Evolutionary conservation across 164 flowering plant species (phyloP).

Genomic region (Echeveria elegans): DNA sequence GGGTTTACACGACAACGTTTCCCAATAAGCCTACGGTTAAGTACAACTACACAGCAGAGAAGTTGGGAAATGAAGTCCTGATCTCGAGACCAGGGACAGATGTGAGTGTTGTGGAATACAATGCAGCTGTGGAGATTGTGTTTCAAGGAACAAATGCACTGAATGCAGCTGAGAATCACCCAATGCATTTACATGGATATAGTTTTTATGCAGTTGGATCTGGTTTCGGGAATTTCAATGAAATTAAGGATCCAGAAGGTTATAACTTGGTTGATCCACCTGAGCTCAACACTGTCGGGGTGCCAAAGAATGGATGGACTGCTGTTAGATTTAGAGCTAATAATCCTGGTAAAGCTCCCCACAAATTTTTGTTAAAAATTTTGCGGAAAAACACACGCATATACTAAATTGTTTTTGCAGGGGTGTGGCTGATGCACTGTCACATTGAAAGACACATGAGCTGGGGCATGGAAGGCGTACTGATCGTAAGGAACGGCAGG

Average conservation of each 20-base stretch:
- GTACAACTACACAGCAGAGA: not conserved
- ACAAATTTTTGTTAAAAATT: too few relatives aligned
- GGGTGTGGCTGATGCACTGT: not conserved
- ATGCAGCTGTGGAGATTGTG: not conserved
- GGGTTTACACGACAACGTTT: not conserved
- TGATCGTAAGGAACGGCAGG: not conserved
- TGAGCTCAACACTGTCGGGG: not conserved
- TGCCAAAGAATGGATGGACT: not conserved
- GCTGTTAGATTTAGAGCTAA: not conserved
- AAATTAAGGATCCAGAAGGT: not conserved
- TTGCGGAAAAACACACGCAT: not conserved
- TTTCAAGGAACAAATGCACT: not conserved
- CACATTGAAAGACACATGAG: not conserved
- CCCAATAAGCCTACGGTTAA: not conserved
- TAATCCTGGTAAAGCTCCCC: not conserved
- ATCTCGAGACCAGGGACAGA: not conserved
- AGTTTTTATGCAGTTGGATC: conserved; percentile 8
- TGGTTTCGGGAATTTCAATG: not conserved
- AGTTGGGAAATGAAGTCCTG: not conserved
- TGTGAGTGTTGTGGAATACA: not conserved
- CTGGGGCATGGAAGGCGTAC: not conserved
- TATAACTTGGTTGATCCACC: conserved; percentile 1
- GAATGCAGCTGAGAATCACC: conserved; percentile 4
- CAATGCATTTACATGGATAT: conserved; percentile 8
- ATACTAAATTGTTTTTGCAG: not conserved